Evolutionary conservation across 2,329 filamentous ascomycete genomes (phyloP).

Genomic region (Alternaria sp.): DNA sequence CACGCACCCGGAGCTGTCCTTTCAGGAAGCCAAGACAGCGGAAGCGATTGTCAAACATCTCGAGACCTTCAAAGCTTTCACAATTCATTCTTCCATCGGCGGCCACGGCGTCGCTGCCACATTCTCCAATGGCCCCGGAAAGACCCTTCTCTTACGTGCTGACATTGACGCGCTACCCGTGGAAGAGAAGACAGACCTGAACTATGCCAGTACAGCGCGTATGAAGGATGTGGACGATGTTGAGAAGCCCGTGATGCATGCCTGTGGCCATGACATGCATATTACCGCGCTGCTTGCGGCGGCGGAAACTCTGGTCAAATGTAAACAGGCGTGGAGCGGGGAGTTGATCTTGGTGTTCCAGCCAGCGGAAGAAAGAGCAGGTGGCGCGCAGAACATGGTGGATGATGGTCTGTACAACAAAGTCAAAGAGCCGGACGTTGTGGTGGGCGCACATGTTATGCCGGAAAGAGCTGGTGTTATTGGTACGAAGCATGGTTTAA

Average conservation of each 20-base stretch:
- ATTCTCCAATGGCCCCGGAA: conserved; percentile 62
- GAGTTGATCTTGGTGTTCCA: conserved; percentile 71
- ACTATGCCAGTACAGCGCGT: conserved; percentile 61
- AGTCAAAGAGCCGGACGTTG: conserved; percentile 62
- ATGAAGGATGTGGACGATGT: conserved; percentile 55
- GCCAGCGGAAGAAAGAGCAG: conserved; percentile 69
- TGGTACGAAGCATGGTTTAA: conserved; percentile 51
- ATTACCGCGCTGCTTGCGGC: conserved; percentile 64
- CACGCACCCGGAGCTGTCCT: conserved; percentile 44
- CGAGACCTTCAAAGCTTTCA: conserved; percentile 42
- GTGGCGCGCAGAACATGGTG: conserved; percentile 68
- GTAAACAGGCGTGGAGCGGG: conserved; percentile 62
- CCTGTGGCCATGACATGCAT: conserved; percentile 70
- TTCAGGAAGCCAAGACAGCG: conserved; percentile 43
- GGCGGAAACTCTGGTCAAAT: conserved; percentile 56
- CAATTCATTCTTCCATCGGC: conserved; percentile 61
- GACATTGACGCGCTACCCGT: conserved; percentile 69
- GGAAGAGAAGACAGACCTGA: conserved; percentile 60
- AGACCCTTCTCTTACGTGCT: conserved; percentile 64
- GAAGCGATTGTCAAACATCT: conserved; percentile 38
- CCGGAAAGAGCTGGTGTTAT: conserved; percentile 50
- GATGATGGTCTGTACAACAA: conserved; percentile 63
- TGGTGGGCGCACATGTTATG: conserved; percentile 65
- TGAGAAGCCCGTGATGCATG: conserved; percentile 68
- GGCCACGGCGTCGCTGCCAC: conserved; percentile 65